Percentiles rank a stretch among this genome's conserved stretches.
phyloP scores from a whole-genome alignment of 257 asterid genomes.

The Solanum habrochaites region DNA sequence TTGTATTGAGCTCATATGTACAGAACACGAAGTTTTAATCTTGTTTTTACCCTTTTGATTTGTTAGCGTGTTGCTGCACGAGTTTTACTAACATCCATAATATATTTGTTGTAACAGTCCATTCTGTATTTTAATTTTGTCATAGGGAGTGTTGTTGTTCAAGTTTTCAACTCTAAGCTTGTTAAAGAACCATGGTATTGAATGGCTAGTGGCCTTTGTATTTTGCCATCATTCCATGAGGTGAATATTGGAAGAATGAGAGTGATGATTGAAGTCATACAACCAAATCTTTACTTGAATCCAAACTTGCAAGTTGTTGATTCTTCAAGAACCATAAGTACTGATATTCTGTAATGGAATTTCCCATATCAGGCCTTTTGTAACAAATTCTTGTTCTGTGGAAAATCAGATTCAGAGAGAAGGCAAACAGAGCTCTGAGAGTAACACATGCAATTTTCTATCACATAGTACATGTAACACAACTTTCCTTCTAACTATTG shows the following conservation, averaged over 20 bases:
- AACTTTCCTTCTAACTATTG: neutral
- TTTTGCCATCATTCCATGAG: neutral
- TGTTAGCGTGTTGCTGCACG: neutral
- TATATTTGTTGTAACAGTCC: neutral
- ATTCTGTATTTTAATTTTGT: neutral
- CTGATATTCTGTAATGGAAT: neutral
- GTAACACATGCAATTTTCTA: neutral
- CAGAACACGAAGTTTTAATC: conserved; percentile 15
- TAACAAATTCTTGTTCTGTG: neutral
- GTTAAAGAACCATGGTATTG: neutral
- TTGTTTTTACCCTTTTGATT: neutral
- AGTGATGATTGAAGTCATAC: neutral
- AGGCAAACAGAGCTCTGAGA: neutral
- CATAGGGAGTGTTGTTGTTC: neutral
- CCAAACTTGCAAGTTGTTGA: neutral
- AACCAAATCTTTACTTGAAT: neutral
- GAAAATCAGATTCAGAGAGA: neutral
- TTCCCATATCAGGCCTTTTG: neutral
- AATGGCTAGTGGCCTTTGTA: neutral
- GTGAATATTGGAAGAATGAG: neutral
- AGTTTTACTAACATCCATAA: neutral
- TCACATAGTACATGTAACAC: neutral
- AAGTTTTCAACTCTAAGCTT: neutral
- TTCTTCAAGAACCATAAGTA: neutral
- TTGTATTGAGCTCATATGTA: conserved; percentile 24